Base-by-base conservation (phyloP, 2,329 filamentous ascomycete genomes). In the Coniochaeta sp. region DNA sequence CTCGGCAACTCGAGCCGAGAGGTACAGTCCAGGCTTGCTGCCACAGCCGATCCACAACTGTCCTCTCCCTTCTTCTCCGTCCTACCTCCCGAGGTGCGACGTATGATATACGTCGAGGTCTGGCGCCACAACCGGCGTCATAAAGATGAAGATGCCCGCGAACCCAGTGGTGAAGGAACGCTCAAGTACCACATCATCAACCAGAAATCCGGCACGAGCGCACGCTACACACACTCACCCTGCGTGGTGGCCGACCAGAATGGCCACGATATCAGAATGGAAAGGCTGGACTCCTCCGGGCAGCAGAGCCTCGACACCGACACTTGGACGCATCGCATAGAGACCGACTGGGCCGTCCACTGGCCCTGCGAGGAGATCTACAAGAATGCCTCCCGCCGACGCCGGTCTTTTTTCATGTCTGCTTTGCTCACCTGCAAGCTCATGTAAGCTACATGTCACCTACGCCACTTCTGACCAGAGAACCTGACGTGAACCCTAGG, bases 11-110 rank as follows among this genome's bases (percentile, higher is more conserved):
- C 43, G 11, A 26, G 2, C 19, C 19, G 2, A 9, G 28, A 5
- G 28, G 9, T 9, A 22, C 34, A 12, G 8, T 47, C 44, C 44
- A 50, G 5, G 6, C 22, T 52, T 2, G 26, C 47, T 7, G 26
- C 31, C 1, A 57, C 28, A 24, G 75, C 78, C 59, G 73, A 81
- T 59, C 75, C 71, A 66, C 81, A 83, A 72, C 74, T 74, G 36
- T 76, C 55, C 1, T 70, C 69, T 17, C 62, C 58, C 16, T 68
- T 73, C 54, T 72, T 72, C 60, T 43, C 62, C 2, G 40, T 58
- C 9, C 67, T 73, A 17, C 69, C 70, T 11, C 58, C 59, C 47
- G 70, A 73, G 61, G 65, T 73, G 55, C 70, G 71, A n/a, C 61
- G 67, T 24, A 64, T 71, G 62, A 68, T 72, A 36, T 73, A 72